Evolutionary conservation across 306 rosid species (phyloP).

Genomic region (Glycine soja): DNA sequence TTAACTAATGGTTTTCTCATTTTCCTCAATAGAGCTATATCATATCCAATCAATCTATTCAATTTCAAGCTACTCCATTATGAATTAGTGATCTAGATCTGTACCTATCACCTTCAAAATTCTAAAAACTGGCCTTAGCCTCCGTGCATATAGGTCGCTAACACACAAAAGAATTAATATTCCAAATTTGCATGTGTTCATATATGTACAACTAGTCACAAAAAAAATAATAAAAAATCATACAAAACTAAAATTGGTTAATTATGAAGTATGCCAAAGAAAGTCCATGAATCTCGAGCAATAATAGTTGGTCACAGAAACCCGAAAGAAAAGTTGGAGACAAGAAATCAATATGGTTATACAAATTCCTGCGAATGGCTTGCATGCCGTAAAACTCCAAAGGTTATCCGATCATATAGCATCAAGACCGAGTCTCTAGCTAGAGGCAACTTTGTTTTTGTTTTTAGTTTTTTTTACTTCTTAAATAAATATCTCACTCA

Average conservation of each 20-base stretch:
- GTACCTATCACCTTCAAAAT: too few relatives aligned
- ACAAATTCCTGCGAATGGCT: neutral
- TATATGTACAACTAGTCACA: too few relatives aligned
- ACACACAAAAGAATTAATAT: too few relatives aligned
- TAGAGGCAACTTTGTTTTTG: neutral
- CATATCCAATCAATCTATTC: too few relatives aligned
- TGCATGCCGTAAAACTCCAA: neutral
- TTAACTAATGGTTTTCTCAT: too few relatives aligned
- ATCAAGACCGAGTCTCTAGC: slow-evolving; percentile 8
- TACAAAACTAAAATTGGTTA: neutral
- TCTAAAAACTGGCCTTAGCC: too few relatives aligned
- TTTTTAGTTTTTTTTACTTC: neutral
- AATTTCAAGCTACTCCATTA: too few relatives aligned
- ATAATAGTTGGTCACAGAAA: neutral
- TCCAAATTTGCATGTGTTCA: too few relatives aligned
- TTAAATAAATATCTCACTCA: slow-evolving; percentile 5
- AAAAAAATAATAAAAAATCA: too few relatives aligned
- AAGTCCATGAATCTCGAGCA: slow-evolving; percentile 16
- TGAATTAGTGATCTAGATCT: too few relatives aligned
- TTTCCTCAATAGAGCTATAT: too few relatives aligned
- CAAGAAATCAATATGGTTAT: slow-evolving; percentile 31
- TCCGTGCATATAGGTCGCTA: too few relatives aligned
- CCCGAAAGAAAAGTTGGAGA: neutral
- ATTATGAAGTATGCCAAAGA: neutral
- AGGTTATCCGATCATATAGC: slow-evolving; percentile 43